phyloP scores from a whole-genome alignment of 331 rosid genomes.

The Pyracantha coccinea region DNA sequence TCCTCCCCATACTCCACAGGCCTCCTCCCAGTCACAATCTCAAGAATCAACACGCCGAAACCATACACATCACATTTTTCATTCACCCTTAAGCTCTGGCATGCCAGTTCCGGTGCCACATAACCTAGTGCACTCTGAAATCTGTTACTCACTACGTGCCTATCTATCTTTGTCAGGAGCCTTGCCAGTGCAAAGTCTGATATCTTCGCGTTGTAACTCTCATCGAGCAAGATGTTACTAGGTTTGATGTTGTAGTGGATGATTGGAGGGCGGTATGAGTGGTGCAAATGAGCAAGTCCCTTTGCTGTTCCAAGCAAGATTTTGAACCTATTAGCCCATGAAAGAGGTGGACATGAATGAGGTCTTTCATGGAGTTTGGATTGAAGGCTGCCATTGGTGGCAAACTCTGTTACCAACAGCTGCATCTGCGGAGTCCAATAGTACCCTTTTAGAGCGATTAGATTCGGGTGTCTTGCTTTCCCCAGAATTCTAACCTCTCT shows the following conservation, averaged over 20 bases:
- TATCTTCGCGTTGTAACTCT: conserved; percentile 54
- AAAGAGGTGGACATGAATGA: conserved; percentile 54
- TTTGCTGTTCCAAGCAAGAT: conserved; percentile 79
- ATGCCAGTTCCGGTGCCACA: conserved; percentile 84
- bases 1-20: conserved; percentile 93
- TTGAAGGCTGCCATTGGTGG: conserved; percentile 68
- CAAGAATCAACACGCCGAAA: conserved; percentile 78
- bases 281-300: conserved; percentile 81
- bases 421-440: conserved; percentile 82
- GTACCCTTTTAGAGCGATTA: conserved; percentile 62
- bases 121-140: conserved; percentile 82
- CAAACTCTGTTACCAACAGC: conserved; percentile 62
- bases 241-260: conserved; percentile 89
- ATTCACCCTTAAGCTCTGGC: conserved; percentile 86
- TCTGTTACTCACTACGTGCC: conserved; percentile 60
- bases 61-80: conserved; percentile 90
- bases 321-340: conserved; percentile 72
- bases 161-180: conserved; percentile 60
- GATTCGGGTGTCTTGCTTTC: conserved; percentile 73
- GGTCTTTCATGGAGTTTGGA: conserved; percentile 62
- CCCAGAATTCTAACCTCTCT: conserved; percentile 69
- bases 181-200: conserved; percentile 77
- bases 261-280: conserved; percentile 64
- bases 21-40: conserved; percentile 80
- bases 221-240: conserved; percentile 75